Conservation (phyloP, 768 basidiomycete genomes). For the Lepiota venenata region DNA sequence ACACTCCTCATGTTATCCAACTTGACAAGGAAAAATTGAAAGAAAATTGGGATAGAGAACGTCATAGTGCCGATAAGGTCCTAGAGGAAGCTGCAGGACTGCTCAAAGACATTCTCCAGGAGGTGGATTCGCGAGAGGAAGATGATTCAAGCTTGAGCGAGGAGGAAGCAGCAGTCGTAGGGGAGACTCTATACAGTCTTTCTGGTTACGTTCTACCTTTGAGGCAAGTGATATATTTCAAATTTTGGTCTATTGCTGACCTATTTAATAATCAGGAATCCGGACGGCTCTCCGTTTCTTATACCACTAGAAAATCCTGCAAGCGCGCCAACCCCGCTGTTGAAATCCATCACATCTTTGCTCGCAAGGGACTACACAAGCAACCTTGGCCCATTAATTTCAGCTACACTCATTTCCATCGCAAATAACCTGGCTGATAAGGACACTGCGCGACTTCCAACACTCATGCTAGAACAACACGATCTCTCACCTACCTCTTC, state of each 20-base stretch:
- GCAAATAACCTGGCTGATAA: conserved; percentile 67
- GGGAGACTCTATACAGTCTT: conserved; percentile 57
- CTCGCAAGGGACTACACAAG: conserved; percentile 60
- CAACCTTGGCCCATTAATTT: conserved; percentile 57
- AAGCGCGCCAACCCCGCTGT: conserved; percentile 56
- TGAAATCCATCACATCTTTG: conserved; percentile 59
- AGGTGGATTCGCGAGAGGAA: conserved; percentile 66
- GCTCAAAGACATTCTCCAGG: conserved; percentile 69
- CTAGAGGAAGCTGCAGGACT: conserved; percentile 69
- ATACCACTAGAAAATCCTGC: conserved; percentile 53
- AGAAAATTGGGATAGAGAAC: conserved; percentile 27
- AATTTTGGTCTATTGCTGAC: background rate
- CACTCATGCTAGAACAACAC: conserved; percentile 62
- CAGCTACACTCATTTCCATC: conserved; percentile 60
- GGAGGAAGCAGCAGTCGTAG: conserved; percentile 65
- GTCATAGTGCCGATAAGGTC: conserved; percentile 39
- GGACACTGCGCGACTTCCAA: conserved; percentile 61
- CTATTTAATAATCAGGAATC: conserved; percentile 20
- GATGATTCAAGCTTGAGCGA: conserved; percentile 48
- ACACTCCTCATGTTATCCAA: conserved; percentile 22
- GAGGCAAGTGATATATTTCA: conserved; percentile 41
- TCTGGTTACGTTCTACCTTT: conserved; percentile 53
- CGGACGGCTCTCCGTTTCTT: conserved; percentile 27
- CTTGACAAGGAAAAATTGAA: conserved; percentile 7
- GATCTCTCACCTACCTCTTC: conserved; percentile 69